phyloP scores from a whole-genome alignment of 2,329 filamentous ascomycete species.

The Cercospora zeina region DNA sequence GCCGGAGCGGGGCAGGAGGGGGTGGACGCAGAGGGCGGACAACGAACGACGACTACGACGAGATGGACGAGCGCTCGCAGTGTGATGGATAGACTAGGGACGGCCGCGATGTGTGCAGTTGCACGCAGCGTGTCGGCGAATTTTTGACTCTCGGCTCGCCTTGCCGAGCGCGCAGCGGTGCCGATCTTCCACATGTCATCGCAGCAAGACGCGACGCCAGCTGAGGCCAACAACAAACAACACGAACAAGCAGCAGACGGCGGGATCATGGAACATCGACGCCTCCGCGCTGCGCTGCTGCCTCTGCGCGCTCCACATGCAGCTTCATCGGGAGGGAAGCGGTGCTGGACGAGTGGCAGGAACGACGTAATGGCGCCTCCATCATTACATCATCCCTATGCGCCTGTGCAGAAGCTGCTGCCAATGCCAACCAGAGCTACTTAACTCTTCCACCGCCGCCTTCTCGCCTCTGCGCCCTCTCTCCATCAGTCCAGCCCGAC shows the following conservation, averaged over 20 bases:
- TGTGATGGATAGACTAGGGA: background rate
- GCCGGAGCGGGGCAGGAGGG: background rate
- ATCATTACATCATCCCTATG: constrained; percentile 1
- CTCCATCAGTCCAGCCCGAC: background rate
- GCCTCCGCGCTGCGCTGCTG: too few relatives aligned
- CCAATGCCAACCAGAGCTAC: background rate
- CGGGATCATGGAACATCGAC: too few relatives aligned
- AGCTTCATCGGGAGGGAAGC: background rate
- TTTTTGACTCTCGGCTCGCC: constrained; percentile 2
- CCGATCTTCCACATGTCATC: constrained; percentile 7
- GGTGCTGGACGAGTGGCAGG: background rate
- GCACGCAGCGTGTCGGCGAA: background rate
- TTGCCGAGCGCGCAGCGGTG: background rate
- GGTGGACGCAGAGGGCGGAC: background rate
- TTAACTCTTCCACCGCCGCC: background rate
- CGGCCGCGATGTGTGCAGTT: background rate
- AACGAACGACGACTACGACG: background rate
- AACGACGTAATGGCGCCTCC: constrained; percentile 7
- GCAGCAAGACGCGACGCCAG: background rate
- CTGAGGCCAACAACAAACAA: background rate
- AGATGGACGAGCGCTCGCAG: background rate
- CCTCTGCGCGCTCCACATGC: background rate
- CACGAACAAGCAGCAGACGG: background rate
- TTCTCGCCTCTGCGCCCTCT: background rate
- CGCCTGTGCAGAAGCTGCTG: constrained; percentile 3